Percentiles rank a stretch among this genome's conserved stretches.
These are phyloP conservation scores for Polytrichum formosum DNA, from an alignment of 225 moss, liverwort and hornwort species.

Conservation along the genomic window DNA sequence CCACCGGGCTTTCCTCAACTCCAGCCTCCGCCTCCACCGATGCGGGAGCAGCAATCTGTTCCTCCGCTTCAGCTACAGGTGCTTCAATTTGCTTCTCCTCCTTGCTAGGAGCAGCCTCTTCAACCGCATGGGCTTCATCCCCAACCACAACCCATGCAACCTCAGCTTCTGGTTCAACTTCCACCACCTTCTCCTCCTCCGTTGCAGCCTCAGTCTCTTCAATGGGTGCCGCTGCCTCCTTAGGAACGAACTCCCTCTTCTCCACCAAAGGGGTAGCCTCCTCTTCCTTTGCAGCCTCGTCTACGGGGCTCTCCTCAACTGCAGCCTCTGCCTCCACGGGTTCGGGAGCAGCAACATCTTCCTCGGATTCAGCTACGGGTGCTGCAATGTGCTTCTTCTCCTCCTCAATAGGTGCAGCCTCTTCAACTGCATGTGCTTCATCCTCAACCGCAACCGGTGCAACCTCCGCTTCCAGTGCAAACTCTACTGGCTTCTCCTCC, in stretches of 20 bases:
- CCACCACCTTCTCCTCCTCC: not conserved
- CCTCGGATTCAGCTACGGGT: too few relatives aligned
- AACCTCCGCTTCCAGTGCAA: too few relatives aligned
- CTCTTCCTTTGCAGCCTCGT: not conserved
- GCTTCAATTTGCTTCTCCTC: too few relatives aligned
- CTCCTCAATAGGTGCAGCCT: too few relatives aligned
- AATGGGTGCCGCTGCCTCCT: not conserved
- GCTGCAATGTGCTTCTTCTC: too few relatives aligned
- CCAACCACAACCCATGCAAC: fast-evolving
- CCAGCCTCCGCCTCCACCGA: not conserved
- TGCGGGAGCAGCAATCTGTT: not conserved
- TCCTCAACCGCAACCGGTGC: too few relatives aligned
- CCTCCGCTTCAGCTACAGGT: not conserved
- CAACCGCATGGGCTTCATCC: not conserved
- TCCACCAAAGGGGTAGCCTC: not conserved
- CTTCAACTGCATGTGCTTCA: too few relatives aligned
- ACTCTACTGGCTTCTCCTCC: not conserved
- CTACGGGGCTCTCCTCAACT: not conserved
- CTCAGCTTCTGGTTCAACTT: not conserved
- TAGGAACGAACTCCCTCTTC: not conserved
- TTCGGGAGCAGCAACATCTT: not conserved
- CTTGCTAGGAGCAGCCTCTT: too few relatives aligned
- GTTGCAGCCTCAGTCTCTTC: not conserved
- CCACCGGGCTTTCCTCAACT: too few relatives aligned
- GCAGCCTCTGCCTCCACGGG: not conserved